A percentile compares a stretch with the other conserved stretches of the same genome.
phyloP scores from a whole-genome alignment of 495 filamentous ascomycete species.

The Neurospora africana region DNA sequence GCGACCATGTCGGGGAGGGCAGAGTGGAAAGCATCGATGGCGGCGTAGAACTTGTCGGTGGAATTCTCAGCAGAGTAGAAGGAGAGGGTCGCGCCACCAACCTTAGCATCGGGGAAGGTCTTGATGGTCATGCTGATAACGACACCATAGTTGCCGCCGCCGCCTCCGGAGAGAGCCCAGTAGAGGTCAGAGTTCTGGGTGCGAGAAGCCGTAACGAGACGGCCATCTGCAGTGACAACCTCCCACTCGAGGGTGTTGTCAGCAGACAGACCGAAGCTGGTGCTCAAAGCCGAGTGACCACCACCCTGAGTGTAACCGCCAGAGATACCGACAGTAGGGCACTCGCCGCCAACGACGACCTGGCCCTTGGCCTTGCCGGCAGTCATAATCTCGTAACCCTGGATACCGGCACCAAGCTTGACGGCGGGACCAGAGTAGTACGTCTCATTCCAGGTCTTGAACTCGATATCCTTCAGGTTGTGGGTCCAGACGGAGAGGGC shows the following conservation, averaged over 20 bases:
- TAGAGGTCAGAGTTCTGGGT: conserved; percentile 44
- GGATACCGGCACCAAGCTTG: conserved; percentile 49
- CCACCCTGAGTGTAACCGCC: conserved; percentile 52
- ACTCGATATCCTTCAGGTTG: conserved; percentile 35
- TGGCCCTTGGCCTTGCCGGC: conserved; percentile 34
- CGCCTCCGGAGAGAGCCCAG: conserved; percentile 52
- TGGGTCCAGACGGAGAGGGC: conserved; percentile 43
- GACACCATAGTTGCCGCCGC: conserved; percentile 40
- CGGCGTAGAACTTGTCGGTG: conserved; percentile 33
- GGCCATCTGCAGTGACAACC: conserved; percentile 42
- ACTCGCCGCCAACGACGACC: conserved; percentile 42
- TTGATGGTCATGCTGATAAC: conserved; percentile 34
- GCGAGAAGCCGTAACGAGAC: conserved; percentile 35
- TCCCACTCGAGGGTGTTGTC: conserved; percentile 52
- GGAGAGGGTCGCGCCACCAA: conserved; percentile 23
- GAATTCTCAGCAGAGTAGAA: conserved; percentile 22
- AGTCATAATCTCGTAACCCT: conserved; percentile 41
- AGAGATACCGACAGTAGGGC: conserved; percentile 40
- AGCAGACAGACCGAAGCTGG: conserved; percentile 48
- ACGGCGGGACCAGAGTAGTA: conserved; percentile 38
- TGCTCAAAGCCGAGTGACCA: conserved; percentile 46
- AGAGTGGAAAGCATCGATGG: conserved; percentile 19
- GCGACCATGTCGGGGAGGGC: conserved; percentile 15
- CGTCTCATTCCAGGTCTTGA: conserved; percentile 29
- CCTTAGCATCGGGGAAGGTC: conserved; percentile 25